phyloP scores from a whole-genome alignment of 2,329 filamentous ascomycete genomes.

The Xylaria sp. region DNA sequence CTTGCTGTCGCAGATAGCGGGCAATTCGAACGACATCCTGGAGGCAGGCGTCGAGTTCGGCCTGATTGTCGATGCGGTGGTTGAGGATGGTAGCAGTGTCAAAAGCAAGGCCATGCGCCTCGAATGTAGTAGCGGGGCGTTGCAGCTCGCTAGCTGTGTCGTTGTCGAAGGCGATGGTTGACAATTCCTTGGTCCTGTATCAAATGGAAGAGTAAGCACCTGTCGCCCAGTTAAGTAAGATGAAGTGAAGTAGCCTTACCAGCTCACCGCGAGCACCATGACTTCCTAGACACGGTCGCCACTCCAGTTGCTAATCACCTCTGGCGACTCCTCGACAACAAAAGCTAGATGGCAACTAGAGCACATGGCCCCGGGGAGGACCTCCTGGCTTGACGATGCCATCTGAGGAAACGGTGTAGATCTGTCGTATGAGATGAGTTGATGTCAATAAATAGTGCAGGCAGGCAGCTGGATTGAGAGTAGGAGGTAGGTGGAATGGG shows the following conservation, averaged over 20 bases:
- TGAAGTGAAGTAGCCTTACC: conserved; percentile 6
- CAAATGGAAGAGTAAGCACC: conserved; percentile 5
- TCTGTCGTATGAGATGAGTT: conserved; percentile 1
- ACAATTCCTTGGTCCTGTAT: conserved; percentile 7
- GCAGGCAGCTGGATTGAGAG: conserved; percentile 5
- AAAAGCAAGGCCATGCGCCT: conserved; percentile 9
- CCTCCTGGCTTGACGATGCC: conserved; percentile 1
- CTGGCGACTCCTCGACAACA: conserved; percentile 5
- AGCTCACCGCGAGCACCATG: conserved; percentile 6
- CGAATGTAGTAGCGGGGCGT: conserved; percentile 3
- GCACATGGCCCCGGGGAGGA: conserved; percentile 7
- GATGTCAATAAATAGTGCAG: background rate
- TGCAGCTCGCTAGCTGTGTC: conserved; percentile 2
- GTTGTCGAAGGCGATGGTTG: background rate
- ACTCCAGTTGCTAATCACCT: conserved; percentile 6
- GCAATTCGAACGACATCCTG: background rate
- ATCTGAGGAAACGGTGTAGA: background rate
- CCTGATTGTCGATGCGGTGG: background rate
- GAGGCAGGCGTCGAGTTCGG: background rate
- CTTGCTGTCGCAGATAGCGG: background rate
- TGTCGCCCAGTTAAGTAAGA: conserved; percentile 3
- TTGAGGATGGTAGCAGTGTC: background rate
- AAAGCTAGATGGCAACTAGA: conserved; percentile 9
- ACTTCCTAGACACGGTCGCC: conserved; percentile 5
- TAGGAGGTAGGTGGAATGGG: background rate